A percentile compares a stretch with the other conserved stretches of the same genome.
phyloP scores from a whole-genome alignment of 2,329 filamentous ascomycete species.

The Huntiella moniliformis region DNA sequence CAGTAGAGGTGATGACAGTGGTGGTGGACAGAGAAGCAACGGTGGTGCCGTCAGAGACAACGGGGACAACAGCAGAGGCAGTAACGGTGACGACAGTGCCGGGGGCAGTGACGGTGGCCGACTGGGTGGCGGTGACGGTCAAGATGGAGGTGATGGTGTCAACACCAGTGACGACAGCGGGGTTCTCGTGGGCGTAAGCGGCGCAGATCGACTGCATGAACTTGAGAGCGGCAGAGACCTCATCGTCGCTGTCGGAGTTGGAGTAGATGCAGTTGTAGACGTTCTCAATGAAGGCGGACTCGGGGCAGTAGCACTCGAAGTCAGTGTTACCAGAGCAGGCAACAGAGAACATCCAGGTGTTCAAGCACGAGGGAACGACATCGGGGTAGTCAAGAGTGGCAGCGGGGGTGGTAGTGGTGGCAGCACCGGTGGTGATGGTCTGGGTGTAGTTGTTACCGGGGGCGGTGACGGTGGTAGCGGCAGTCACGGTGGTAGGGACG shows the following conservation, averaged over 20 bases:
- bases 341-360: constrained; percentile 65
- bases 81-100: constrained; percentile 32
- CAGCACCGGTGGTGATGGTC: constrained; percentile 1
- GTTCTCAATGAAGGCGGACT: constrained; percentile 53
- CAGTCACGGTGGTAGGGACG: constrained; percentile 36
- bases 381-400: constrained; percentile 39
- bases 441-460: constrained; percentile 10
- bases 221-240: constrained; percentile 51
- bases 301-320: constrained; percentile 69
- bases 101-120: constrained; percentile 23
- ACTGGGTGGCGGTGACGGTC: constrained; percentile 32
- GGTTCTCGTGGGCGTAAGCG: constrained; percentile 53
- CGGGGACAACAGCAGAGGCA: constrained; percentile 18
- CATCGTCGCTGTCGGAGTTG: constrained; percentile 46
- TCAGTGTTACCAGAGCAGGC: constrained; percentile 74
- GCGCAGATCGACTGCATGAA: constrained; percentile 91
- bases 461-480: constrained; percentile 23
- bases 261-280: constrained; percentile 69
- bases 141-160: constrained; percentile 44
- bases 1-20: constrained; percentile 29
- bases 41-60: constrained; percentile 18
- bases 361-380: constrained; percentile 72
- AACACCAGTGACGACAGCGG: constrained; percentile 64
- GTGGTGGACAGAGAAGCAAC: constrained; percentile 28
- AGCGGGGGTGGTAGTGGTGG: constrained; percentile 14